A percentile compares a stretch with the other conserved stretches of the same genome.
These are phyloP conservation scores for Leccinum subfulvum DNA, from an alignment of 1,284 basidiomycete genomes.

Conservation along the genomic window DNA sequence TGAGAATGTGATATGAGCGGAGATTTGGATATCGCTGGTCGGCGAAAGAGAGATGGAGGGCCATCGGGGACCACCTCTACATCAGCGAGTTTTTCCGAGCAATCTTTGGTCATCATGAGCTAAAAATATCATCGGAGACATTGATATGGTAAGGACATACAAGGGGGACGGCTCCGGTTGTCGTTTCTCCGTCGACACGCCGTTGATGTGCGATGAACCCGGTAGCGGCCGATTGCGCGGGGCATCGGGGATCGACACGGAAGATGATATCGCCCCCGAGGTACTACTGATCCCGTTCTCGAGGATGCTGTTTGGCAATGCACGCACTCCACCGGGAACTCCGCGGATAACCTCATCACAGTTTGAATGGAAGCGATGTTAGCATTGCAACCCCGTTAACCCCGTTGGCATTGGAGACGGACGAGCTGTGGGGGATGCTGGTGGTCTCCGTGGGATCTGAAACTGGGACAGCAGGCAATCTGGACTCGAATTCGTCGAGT, in stretches of 20 bases:
- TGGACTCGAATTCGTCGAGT: slow-evolving; percentile 55
- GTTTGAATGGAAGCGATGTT: slow-evolving; percentile 30
- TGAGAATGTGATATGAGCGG: slow-evolving; percentile 42
- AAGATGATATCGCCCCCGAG: slow-evolving; percentile 25
- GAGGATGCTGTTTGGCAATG: slow-evolving; percentile 22
- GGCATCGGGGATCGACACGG: slow-evolving; percentile 25
- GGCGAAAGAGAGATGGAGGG: slow-evolving; percentile 35
- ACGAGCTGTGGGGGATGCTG: slow-evolving; percentile 23
- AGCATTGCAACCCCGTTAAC: slow-evolving; percentile 12
- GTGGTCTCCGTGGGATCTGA: slow-evolving; percentile 39
- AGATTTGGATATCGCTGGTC: slow-evolving; percentile 38
- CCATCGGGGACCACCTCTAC: slow-evolving; percentile 25
- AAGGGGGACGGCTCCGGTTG: slow-evolving; percentile 16
- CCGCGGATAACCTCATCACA: slow-evolving; percentile 41
- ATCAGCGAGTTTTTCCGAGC: slow-evolving; percentile 15
- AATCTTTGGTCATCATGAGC: slow-evolving; percentile 16
- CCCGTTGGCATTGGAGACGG: slow-evolving; percentile 16
- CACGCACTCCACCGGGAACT: slow-evolving; percentile 15
- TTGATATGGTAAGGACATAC: slow-evolving; percentile 18
- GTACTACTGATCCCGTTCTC: slow-evolving; percentile 32
- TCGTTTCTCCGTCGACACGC: slow-evolving; percentile 18
- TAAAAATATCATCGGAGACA: slow-evolving; percentile 15
- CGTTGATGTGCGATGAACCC: slow-evolving; percentile 18
- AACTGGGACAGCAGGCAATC: slow-evolving; percentile 48
- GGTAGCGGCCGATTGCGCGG: slow-evolving; percentile 16